These are phyloP conservation scores for Phycomyces blakesleeanus DNA, from an alignment of 192 early-diverging fungal genomes.

Conservation along the genomic window DNA sequence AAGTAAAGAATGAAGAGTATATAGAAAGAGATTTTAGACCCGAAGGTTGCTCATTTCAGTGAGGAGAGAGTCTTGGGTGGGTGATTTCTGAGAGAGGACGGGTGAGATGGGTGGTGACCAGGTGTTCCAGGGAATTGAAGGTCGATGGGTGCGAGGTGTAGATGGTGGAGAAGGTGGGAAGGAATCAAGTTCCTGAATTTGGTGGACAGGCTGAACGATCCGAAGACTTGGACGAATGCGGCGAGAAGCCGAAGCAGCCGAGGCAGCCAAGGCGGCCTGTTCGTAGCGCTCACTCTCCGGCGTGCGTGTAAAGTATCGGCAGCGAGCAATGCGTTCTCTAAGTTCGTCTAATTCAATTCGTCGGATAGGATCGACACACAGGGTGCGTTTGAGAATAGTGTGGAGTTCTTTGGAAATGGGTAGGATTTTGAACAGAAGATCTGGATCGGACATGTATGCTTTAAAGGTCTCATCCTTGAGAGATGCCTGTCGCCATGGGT, in stretches of 20 bases:
- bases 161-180: slow-evolving; percentile 19
- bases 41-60: not conserved
- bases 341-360: slow-evolving; percentile 49
- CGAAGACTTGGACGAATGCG: not conserved
- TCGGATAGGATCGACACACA: slow-evolving; percentile 62
- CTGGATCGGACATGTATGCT: slow-evolving; percentile 59
- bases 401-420: slow-evolving; percentile 66
- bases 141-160: slow-evolving; percentile 7
- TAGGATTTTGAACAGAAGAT: slow-evolving; percentile 59
- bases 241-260: too few species aligned
- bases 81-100: slow-evolving; percentile 4
- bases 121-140: slow-evolving; percentile 6
- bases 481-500: slow-evolving; percentile 77
- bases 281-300: slow-evolving; percentile 7
- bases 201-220: not conserved
- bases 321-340: slow-evolving; percentile 32
- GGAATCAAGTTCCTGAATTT: too few species aligned
- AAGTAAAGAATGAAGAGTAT: too few species aligned
- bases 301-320: slow-evolving; percentile 40
- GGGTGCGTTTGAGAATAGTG: slow-evolving; percentile 63
- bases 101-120: slow-evolving; percentile 8
- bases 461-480: slow-evolving; percentile 73
- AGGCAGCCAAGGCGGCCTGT: not conserved
- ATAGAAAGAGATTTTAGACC: not conserved
- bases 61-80: not conserved